These are phyloP conservation scores for Penicillium daleae DNA, from an alignment of 495 filamentous ascomycete species.

Conservation along the genomic window DNA sequence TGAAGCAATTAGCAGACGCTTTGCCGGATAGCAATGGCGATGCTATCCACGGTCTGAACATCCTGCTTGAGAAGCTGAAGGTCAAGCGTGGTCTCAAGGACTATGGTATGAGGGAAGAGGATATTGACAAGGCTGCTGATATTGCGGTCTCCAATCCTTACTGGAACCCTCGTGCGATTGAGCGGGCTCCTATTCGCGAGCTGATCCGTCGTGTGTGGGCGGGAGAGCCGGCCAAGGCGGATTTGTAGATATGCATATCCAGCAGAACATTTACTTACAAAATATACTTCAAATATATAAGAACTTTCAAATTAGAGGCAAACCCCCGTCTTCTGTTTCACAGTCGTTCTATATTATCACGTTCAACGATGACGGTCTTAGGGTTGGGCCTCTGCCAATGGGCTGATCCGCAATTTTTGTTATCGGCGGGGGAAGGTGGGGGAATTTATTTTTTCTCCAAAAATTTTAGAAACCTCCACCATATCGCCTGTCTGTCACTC, in stretches of 20 bases:
- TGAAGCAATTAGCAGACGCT: conserved; percentile 59
- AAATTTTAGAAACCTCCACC: conserved; percentile 12
- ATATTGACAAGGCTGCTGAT: conserved; percentile 68
- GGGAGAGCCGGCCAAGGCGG: conserved; percentile 63
- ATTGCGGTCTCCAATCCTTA: conserved; percentile 67
- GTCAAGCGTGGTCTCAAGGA: conserved; percentile 62
- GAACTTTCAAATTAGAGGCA: not conserved
- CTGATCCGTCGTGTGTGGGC: conserved; percentile 68
- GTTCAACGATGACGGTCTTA: not conserved
- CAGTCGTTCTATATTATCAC: not conserved
- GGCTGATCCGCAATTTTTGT: conserved; percentile 33
- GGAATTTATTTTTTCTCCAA: conserved; percentile 33
- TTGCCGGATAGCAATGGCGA: conserved; percentile 63
- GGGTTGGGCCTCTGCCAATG: conserved; percentile 25
- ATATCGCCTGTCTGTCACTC: conserved; percentile 15
- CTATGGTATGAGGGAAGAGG: conserved; percentile 67
- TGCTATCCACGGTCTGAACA: conserved; percentile 64
- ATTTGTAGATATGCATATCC: conserved; percentile 48
- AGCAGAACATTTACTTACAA: not conserved
- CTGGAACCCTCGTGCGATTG: conserved; percentile 64
- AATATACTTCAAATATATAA: not conserved
- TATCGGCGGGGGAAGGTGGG: conserved; percentile 45
- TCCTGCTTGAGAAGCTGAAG: conserved; percentile 58
- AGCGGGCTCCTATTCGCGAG: conserved; percentile 61
- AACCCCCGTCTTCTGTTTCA: not conserved